Percentiles rank a stretch among this genome's conserved stretches.
These are phyloP conservation scores for Scleromitrula shiraiana DNA, from an alignment of 2,329 filamentous ascomycete genomes.

Conservation along the genomic window DNA sequence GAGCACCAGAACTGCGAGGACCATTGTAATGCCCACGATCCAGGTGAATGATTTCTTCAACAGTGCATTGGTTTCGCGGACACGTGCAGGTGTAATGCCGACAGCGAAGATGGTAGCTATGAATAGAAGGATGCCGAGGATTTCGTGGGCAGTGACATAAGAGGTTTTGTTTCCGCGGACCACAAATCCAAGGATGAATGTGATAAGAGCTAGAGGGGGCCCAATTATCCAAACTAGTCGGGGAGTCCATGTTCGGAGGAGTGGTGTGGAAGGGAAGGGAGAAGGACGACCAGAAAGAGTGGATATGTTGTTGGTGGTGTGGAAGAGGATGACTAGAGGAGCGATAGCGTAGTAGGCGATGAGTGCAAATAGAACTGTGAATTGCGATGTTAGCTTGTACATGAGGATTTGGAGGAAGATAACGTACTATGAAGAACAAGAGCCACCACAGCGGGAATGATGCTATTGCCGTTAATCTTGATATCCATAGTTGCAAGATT, in stretches of 20 bases:
- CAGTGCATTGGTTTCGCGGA: too few species aligned
- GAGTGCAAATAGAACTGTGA: not conserved
- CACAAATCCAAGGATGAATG: not conserved
- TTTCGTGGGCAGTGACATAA: slow-evolving; percentile 10
- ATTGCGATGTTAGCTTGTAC: not conserved
- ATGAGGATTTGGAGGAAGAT: not conserved
- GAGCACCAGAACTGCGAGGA: not conserved
- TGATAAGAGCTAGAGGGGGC: not conserved
- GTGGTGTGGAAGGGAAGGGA: slow-evolving; percentile 1
- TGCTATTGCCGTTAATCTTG: not conserved
- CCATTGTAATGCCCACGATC: not conserved
- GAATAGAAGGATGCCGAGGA: slow-evolving; percentile 6
- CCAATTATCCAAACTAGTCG: not conserved
- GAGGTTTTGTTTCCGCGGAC: not conserved
- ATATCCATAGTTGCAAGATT: not conserved
- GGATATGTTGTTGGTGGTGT: slow-evolving; percentile 7
- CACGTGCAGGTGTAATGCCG: too few species aligned
- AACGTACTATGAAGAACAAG: not conserved
- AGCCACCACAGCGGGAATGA: not conserved
- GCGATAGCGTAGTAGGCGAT: not conserved
- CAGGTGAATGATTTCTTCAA: not conserved
- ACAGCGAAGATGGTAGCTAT: not conserved
- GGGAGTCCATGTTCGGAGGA: slow-evolving; percentile 1
- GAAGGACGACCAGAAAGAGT: slow-evolving; percentile 4
- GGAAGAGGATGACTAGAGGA: slow-evolving; percentile 1